Percentiles rank a stretch among this genome's conserved stretches.
Evolutionary conservation across 73 alveolate genomes (phyloP).

Genomic region (Paramecium tetraurelia): DNA sequence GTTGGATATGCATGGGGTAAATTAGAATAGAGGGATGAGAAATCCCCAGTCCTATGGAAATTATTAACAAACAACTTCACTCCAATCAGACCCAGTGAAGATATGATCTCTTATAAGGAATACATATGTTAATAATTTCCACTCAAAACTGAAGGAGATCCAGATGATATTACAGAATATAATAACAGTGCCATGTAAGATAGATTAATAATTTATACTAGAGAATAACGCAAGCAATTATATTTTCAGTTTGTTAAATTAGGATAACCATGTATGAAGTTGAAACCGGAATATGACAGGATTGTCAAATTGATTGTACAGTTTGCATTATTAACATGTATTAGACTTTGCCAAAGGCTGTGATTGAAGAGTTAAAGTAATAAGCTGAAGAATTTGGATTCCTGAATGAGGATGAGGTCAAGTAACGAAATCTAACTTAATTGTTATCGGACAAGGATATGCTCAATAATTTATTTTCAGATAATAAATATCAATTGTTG

Average conservation of each 20-base stretch:
- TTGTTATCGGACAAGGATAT: slow-evolving; percentile 67
- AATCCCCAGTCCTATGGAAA: slow-evolving; percentile 70
- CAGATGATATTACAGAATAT: slow-evolving; percentile 31
- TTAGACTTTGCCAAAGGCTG: slow-evolving; percentile 43
- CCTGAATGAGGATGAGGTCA: neutral
- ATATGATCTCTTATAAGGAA: slow-evolving; percentile 65
- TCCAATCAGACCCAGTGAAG: slow-evolving; percentile 69
- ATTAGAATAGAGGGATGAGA: slow-evolving; percentile 75
- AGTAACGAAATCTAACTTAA: slow-evolving; percentile 10
- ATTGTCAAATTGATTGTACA: slow-evolving; percentile 28
- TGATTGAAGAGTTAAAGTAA: slow-evolving; percentile 18
- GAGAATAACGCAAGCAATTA: slow-evolving; percentile 45
- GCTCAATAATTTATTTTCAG: slow-evolving; percentile 76
- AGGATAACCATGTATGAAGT: slow-evolving; percentile 53
- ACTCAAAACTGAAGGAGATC: slow-evolving; percentile 58
- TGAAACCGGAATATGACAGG: slow-evolving; percentile 64
- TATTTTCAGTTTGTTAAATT: slow-evolving; percentile 49
- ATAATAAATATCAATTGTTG: slow-evolving; percentile 80
- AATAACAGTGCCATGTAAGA: slow-evolving; percentile 10
- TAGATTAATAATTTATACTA: neutral
- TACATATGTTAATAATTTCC: slow-evolving; percentile 38
- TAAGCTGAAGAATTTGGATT: slow-evolving; percentile 26
- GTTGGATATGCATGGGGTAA: slow-evolving; percentile 82
- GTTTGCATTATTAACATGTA: neutral
- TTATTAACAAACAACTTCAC: slow-evolving; percentile 64